Conservation (phyloP, 768 basidiomycete genomes). For the Lactifluus rugatus region DNA sequence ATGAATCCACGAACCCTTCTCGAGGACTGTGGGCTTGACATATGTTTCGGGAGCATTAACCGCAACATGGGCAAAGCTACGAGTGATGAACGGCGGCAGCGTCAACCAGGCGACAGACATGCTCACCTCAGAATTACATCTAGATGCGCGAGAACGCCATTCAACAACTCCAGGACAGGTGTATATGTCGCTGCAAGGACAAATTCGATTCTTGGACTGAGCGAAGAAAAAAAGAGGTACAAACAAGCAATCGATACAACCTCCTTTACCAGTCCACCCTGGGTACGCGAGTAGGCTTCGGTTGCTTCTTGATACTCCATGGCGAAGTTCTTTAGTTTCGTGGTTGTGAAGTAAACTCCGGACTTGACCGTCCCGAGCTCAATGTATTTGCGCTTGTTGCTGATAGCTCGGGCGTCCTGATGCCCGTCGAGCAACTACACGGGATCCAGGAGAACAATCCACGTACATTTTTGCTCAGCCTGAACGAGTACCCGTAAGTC, state of each 20-base stretch:
- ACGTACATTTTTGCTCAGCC: slow-evolving; percentile 82
- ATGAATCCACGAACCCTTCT: slow-evolving; percentile 47
- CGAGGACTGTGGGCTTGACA: slow-evolving; percentile 70
- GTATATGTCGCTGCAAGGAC: slow-evolving; percentile 72
- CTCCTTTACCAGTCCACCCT: slow-evolving; percentile 79
- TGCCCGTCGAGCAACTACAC: not conserved
- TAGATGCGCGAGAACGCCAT: slow-evolving; percentile 76
- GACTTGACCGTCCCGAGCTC: slow-evolving; percentile 80
- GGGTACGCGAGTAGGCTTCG: slow-evolving; percentile 61
- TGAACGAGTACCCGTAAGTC: slow-evolving; percentile 85
- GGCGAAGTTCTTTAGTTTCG: slow-evolving; percentile 56
- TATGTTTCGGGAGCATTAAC: slow-evolving; percentile 80
- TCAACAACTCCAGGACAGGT: slow-evolving; percentile 76
- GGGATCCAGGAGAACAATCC: not conserved
- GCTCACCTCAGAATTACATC: slow-evolving; percentile 84
- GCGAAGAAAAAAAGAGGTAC: not conserved
- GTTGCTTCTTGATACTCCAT: slow-evolving; percentile 62
- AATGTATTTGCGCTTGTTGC: slow-evolving; percentile 56
- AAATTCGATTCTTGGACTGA: not conserved
- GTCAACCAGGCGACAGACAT: not conserved
- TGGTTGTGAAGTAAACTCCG: slow-evolving; percentile 85
- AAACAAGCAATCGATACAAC: slow-evolving; percentile 86
- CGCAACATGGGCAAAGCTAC: slow-evolving; percentile 86
- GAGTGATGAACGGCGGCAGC: not conserved
- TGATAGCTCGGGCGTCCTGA: slow-evolving; percentile 72